Conservation (phyloP, 1,139 yeast genomes). For the Waltiozyma sp. region DNA sequence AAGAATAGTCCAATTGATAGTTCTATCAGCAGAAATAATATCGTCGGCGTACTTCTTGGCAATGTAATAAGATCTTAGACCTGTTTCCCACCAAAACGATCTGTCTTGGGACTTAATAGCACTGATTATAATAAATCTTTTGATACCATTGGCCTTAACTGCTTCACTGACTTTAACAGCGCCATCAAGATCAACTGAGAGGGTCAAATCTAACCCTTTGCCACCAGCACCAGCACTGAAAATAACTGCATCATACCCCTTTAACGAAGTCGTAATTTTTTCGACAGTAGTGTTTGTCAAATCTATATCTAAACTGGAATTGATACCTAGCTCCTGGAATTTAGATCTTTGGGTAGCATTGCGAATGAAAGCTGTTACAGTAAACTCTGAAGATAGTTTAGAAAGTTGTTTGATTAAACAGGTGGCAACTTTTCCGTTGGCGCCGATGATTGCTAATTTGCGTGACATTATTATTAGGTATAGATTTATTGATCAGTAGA, state of each 20-base stretch:
- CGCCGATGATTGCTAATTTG: constrained; percentile 43
- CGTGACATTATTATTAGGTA: background rate
- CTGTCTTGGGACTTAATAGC: constrained; percentile 45
- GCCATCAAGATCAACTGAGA: constrained; percentile 51
- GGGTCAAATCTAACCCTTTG: constrained; percentile 31
- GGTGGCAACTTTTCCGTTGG: constrained; percentile 48
- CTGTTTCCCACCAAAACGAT: constrained; percentile 27
- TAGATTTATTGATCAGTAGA: too few species aligned
- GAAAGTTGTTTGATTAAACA: constrained; percentile 11
- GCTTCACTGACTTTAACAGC: constrained; percentile 52
- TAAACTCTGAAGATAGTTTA: constrained; percentile 18
- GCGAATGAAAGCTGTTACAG: constrained; percentile 43
- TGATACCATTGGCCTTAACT: constrained; percentile 32
- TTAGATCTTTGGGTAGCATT: constrained; percentile 31
- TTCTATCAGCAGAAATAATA: constrained; percentile 26
- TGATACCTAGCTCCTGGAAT: constrained; percentile 28
- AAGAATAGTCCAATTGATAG: constrained; percentile 40
- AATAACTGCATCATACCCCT: constrained; percentile 46
- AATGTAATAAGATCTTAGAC: constrained; percentile 32
- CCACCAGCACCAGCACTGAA: constrained; percentile 61
- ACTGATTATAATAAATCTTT: constrained; percentile 43
- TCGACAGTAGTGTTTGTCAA: constrained; percentile 25
- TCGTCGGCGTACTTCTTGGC: constrained; percentile 51
- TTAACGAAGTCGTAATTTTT: constrained; percentile 28
- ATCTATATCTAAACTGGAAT: constrained; percentile 29